These are phyloP conservation scores for Penicillium parvum DNA, from an alignment of 495 filamentous ascomycete species.

Conservation along the genomic window DNA sequence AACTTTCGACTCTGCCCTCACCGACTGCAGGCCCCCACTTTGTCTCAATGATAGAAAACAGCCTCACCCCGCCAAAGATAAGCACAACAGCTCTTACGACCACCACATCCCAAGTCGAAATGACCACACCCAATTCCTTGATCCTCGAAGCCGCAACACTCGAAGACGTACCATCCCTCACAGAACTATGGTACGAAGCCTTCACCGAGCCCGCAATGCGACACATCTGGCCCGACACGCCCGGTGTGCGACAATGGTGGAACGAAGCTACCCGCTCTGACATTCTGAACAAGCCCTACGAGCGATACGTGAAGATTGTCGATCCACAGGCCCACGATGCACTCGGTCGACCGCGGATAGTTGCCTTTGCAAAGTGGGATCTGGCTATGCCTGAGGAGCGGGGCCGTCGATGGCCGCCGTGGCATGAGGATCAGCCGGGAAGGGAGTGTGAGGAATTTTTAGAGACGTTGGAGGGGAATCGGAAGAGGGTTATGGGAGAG, in stretches of 20 bases:
- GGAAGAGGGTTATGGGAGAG: conserved; percentile 23
- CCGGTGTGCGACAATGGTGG: conserved; percentile 22
- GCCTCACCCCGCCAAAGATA: background rate
- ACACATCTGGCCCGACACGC: conserved; percentile 23
- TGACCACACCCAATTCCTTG: conserved; percentile 4
- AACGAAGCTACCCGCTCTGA: conserved; percentile 15
- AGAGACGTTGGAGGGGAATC: conserved; percentile 9
- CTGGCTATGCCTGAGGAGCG: conserved; percentile 19
- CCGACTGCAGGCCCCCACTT: background rate
- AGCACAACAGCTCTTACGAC: background rate
- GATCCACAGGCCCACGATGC: conserved; percentile 13
- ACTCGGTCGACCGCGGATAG: conserved; percentile 16
- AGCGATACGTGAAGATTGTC: conserved; percentile 27
- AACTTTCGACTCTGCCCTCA: too few relatives aligned
- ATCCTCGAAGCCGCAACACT: conserved; percentile 15
- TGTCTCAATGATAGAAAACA: background rate
- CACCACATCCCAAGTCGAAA: background rate
- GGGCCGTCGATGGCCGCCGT: conserved; percentile 23
- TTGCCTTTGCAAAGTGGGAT: conserved; percentile 30
- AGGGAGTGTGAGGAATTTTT: conserved; percentile 18
- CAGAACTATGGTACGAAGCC: conserved; percentile 23
- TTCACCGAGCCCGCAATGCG: conserved; percentile 20
- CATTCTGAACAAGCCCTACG: conserved; percentile 18
- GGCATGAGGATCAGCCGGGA: conserved; percentile 18
- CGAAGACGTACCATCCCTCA: conserved; percentile 22